Conservation (phyloP, 192 early-diverging fungal species). For the Dissophora ornata region DNA sequence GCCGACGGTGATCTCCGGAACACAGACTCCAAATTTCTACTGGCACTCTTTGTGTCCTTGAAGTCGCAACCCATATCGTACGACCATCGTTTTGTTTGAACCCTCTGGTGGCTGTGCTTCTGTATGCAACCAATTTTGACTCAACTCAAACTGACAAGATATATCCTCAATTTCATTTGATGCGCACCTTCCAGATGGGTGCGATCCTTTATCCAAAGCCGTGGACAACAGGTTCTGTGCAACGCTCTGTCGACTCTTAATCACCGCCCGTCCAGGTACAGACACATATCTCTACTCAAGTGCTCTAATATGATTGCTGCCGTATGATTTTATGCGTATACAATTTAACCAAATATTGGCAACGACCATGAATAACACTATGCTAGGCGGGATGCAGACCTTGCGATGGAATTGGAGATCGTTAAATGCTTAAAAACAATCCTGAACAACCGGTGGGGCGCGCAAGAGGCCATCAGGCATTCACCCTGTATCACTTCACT, state of each 20-base stretch:
- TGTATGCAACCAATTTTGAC: not conserved
- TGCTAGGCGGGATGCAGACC: slow-evolving; percentile 73
- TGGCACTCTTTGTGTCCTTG: slow-evolving; percentile 64
- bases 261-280: slow-evolving; percentile 59
- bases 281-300: not conserved
- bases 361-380: too few species aligned
- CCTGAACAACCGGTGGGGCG: slow-evolving; percentile 81
- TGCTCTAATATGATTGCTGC: not conserved
- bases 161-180: not conserved
- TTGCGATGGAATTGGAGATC: slow-evolving; percentile 84
- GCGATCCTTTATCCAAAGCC: slow-evolving; percentile 77
- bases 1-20: slow-evolving; percentile 58
- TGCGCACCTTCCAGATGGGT: slow-evolving; percentile 67
- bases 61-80: slow-evolving; percentile 68
- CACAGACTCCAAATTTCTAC: slow-evolving; percentile 59
- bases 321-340: not conserved
- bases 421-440: slow-evolving; percentile 82
- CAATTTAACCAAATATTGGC: not conserved
- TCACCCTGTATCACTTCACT: slow-evolving; percentile 77
- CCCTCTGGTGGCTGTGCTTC: not conserved
- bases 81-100: not conserved
- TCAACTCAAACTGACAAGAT: too few species aligned
- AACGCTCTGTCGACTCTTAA: slow-evolving; percentile 73
- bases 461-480: slow-evolving; percentile 76
- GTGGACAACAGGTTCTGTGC: slow-evolving; percentile 73